Conservation (phyloP, 257 asterid species). For the Capsicum chinense region DNA sequence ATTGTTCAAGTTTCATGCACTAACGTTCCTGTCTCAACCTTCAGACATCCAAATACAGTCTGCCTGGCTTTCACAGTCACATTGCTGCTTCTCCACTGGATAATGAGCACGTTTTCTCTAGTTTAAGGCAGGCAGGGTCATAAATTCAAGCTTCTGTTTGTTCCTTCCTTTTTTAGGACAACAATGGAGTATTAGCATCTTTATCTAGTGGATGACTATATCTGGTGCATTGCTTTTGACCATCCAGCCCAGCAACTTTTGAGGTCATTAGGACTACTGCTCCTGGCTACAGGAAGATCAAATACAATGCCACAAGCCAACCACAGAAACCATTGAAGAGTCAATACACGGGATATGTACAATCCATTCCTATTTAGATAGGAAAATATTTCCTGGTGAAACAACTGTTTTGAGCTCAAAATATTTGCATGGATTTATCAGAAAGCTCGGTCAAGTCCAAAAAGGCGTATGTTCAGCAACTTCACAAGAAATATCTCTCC, state of each 20-base stretch:
- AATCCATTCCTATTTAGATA: slow-evolving; percentile 14
- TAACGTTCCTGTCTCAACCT: slow-evolving; percentile 36
- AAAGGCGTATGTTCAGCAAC: neutral
- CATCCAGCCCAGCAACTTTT: slow-evolving; percentile 27
- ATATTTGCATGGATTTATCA: slow-evolving; percentile 5
- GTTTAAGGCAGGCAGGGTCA: slow-evolving; percentile 16
- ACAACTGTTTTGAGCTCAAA: neutral
- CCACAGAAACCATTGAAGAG: slow-evolving; percentile 27
- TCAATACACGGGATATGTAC: slow-evolving; percentile 30
- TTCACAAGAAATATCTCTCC: slow-evolving; percentile 34
- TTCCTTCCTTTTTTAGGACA: slow-evolving; percentile 33
- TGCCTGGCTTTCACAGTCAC: slow-evolving; percentile 32
- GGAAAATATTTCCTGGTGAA: slow-evolving; percentile 30
- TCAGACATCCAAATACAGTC: slow-evolving; percentile 33
- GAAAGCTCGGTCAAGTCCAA: neutral
- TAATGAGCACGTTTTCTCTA: neutral
- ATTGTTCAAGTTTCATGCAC: slow-evolving; percentile 36
- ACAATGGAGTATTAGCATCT: slow-evolving; percentile 16
- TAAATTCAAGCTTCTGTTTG: slow-evolving; percentile 25
- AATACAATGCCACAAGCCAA: slow-evolving; percentile 31
- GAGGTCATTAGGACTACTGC: neutral
- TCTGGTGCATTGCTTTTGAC: slow-evolving; percentile 25
- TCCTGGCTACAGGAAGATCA: slow-evolving; percentile 9
- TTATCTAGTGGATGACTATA: slow-evolving; percentile 15
- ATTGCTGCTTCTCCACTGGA: slow-evolving; percentile 33